phyloP scores from a whole-genome alignment of 805 yeast genomes.

The Saturnispora zaruensis region DNA sequence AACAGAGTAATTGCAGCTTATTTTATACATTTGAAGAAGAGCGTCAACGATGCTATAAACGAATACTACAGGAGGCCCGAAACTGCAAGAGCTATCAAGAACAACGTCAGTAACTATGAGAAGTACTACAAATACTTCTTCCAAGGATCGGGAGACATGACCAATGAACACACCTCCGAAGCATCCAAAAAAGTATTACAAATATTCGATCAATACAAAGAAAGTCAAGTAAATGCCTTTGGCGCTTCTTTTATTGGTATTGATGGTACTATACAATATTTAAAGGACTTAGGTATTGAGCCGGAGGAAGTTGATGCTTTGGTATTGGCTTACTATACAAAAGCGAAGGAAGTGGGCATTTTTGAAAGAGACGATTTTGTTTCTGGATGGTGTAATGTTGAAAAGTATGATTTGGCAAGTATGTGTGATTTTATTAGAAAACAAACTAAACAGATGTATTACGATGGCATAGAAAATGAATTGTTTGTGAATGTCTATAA shows the following conservation, averaged over 20 bases:
- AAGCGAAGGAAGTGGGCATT: constrained; percentile 58
- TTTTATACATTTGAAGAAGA: background rate
- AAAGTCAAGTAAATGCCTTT: constrained; percentile 17
- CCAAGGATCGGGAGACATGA: constrained; percentile 1
- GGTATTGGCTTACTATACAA: constrained; percentile 60
- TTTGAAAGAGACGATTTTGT: constrained; percentile 46
- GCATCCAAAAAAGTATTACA: constrained; percentile 17
- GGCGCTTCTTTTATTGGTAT: constrained; percentile 44
- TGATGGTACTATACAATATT: constrained; percentile 67
- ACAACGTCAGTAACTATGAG: background rate
- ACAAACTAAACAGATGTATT: constrained; percentile 17
- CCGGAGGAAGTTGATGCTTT: constrained; percentile 71
- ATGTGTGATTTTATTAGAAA: constrained; percentile 37
- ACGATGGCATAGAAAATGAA: constrained; percentile 29
- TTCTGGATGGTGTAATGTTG: constrained; percentile 44
- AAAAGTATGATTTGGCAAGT: constrained; percentile 27
- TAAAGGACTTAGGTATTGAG: constrained; percentile 57
- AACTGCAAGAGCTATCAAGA: constrained; percentile 1
- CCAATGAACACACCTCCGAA: background rate
- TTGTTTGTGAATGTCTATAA: constrained; percentile 55
- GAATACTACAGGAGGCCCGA: constrained; percentile 4
- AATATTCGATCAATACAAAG: constrained; percentile 30
- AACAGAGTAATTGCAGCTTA: constrained; percentile 3
- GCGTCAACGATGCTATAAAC: constrained; percentile 11
- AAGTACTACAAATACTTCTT: background rate